A percentile compares a stretch with the other conserved stretches of the same genome.
Evolutionary conservation across 177 flowering plant genomes (phyloP).

Genomic region (Vitis hybrid): DNA sequence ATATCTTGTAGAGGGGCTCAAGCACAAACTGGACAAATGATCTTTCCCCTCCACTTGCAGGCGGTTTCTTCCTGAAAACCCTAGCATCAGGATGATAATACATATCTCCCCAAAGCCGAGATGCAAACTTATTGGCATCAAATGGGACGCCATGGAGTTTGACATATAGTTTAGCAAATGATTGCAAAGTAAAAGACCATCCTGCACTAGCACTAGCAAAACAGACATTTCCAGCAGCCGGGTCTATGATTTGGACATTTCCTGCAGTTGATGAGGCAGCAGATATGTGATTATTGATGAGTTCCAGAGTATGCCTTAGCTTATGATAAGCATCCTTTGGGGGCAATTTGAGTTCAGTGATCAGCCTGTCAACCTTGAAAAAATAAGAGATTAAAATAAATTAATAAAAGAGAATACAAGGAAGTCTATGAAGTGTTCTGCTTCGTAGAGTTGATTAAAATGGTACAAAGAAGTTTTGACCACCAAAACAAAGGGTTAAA

Average conservation of each 20-base stretch:
- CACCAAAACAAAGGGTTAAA: not conserved
- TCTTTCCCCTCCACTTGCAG: conserved; percentile 80
- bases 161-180: conserved; percentile 93
- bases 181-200: conserved; percentile 95
- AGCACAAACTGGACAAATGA: conserved; percentile 95
- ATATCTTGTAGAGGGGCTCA: conserved; percentile 96
- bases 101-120: conserved; percentile 94
- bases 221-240: conserved; percentile 93
- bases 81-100: conserved; percentile 83
- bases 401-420: not conserved
- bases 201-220: conserved; percentile 98
- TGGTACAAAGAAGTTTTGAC: not conserved
- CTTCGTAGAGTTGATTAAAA: not conserved
- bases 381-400: conserved; percentile 1
- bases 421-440: not conserved
- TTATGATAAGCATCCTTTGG: conserved; percentile 97
- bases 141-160: conserved; percentile 92
- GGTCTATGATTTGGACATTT: conserved; percentile 72
- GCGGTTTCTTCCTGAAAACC: conserved; percentile 70
- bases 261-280: conserved; percentile 91
- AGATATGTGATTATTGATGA: conserved; percentile 78
- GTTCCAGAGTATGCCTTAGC: conserved; percentile 85
- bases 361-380: conserved; percentile 85
- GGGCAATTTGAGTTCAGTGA: conserved; percentile 93
- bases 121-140: conserved; percentile 87